Conservation (phyloP, 768 basidiomycete genomes). For the Mycena vulgaris region DNA sequence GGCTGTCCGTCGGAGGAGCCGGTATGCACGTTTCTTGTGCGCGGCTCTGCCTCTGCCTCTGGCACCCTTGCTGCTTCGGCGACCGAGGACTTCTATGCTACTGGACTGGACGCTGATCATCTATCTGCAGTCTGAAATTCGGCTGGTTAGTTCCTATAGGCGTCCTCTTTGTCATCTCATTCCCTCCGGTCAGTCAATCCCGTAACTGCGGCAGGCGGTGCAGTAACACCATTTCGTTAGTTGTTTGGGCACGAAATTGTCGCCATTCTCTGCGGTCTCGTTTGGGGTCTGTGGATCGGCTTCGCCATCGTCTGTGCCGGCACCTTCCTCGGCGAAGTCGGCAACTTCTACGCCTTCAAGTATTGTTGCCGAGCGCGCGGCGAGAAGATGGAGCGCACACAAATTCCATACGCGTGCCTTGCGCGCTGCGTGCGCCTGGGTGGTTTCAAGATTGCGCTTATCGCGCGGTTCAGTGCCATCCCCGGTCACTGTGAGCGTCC, state of each 20-base stretch:
- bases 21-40: no score
- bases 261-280: conserved; percentile 88
- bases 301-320: conserved; percentile 91
- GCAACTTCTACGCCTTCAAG: conserved; percentile 92
- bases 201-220: neutral
- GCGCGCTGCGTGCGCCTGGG: conserved; percentile 86
- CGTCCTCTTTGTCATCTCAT: conserved; percentile 87
- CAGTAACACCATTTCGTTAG: conserved; percentile 47
- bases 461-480: conserved; percentile 85
- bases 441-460: conserved; percentile 87
- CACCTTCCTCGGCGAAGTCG: conserved; percentile 89
- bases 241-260: conserved; percentile 95
- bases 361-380: conserved; percentile 84
- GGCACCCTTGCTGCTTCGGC: no score
- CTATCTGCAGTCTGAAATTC: conserved; percentile 57
- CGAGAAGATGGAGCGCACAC: conserved; percentile 77
- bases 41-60: no score
- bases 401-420: conserved; percentile 72
- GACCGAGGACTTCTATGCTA: no score
- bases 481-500: conserved; percentile 83
- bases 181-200: conserved; percentile 75
- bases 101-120: neutral
- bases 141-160: conserved; percentile 88
- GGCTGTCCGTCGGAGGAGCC: no score
- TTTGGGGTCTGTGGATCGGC: conserved; percentile 91